Conservation (phyloP, 1,284 basidiomycete genomes). For the Apiotrichum mycotoxinovorans region DNA sequence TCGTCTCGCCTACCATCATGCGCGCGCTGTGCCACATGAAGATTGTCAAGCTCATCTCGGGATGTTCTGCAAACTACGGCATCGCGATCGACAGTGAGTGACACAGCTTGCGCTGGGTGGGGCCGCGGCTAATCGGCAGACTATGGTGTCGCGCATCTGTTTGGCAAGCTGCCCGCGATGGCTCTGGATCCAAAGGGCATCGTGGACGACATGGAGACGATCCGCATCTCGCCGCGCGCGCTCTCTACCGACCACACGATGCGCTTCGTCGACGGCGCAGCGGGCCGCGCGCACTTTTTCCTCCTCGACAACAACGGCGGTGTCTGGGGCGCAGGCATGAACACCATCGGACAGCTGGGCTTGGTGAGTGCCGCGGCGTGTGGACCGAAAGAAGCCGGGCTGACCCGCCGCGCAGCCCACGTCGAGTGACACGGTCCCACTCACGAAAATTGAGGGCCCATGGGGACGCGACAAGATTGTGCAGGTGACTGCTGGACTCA, state of each 20-base stretch:
- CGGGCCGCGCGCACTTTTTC: constrained; percentile 75
- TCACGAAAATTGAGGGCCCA: constrained; percentile 35
- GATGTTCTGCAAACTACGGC: constrained; percentile 62
- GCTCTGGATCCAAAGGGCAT: constrained; percentile 44
- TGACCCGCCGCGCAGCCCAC: constrained; percentile 22
- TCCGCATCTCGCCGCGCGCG: constrained; percentile 59
- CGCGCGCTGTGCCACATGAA: constrained; percentile 80
- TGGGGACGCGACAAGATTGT: constrained; percentile 42
- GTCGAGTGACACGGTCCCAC: constrained; percentile 19
- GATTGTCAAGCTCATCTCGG: constrained; percentile 65
- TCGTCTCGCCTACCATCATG: constrained; percentile 79
- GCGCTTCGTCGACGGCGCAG: constrained; percentile 74
- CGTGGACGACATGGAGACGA: constrained; percentile 68
- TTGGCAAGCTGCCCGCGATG: constrained; percentile 73
- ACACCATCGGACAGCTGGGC: constrained; percentile 68
- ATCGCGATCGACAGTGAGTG: constrained; percentile 60
- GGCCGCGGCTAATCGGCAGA: constrained; percentile 31
- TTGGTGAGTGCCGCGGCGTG: no score
- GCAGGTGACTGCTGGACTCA: constrained; percentile 66
- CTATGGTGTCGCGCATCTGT: constrained; percentile 75
- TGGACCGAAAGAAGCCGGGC: no score
- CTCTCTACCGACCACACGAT: constrained; percentile 61
- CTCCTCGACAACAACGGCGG: constrained; percentile 75
- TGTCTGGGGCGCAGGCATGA: constrained; percentile 79
- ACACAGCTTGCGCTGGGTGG: constrained; percentile 4